Evolutionary conservation across 2,329 filamentous ascomycete genomes (phyloP).

Genomic region (Fusarium haematococcum): DNA sequence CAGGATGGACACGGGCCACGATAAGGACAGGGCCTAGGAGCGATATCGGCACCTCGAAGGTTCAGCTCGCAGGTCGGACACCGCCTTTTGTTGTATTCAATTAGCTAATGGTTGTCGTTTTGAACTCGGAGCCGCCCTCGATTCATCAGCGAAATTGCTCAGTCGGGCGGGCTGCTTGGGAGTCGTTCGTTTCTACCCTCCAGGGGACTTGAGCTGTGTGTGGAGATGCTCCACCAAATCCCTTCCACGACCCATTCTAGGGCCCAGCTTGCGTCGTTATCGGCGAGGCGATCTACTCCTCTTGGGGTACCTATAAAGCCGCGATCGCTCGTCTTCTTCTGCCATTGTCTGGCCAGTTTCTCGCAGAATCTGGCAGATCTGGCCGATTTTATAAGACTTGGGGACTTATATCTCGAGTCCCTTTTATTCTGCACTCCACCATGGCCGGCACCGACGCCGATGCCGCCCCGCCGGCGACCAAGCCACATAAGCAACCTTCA

Average conservation of each 20-base stretch:
- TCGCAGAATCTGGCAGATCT: not conserved
- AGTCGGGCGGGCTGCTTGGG: not conserved
- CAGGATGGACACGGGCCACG: not conserved
- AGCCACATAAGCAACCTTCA: not conserved
- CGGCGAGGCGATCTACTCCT: not conserved
- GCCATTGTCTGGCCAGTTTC: not conserved
- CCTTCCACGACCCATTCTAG: not conserved
- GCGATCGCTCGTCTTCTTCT: not conserved
- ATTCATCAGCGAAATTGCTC: not conserved
- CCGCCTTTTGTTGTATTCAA: not conserved
- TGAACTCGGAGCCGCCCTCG: not conserved
- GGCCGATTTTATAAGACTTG: not conserved
- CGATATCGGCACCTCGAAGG: not conserved
- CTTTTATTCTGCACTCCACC: not conserved
- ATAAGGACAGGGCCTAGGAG: not conserved
- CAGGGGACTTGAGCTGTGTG: not conserved
- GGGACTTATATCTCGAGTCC: not conserved
- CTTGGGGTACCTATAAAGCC: not conserved
- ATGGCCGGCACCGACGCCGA: not conserved
- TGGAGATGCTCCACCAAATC: not conserved
- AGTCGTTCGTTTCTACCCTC: not conserved
- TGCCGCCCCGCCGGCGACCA: constrained; percentile 8
- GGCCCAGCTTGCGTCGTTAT: not conserved
- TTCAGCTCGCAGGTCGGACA: not conserved
- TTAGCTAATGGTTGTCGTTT: not conserved